Evolutionary conservation across 495 filamentous ascomycete species (phyloP), one percentile per base, ranked within the genome.

Genomic region (Aspergillus sclerotiicarbonarius): DNA sequence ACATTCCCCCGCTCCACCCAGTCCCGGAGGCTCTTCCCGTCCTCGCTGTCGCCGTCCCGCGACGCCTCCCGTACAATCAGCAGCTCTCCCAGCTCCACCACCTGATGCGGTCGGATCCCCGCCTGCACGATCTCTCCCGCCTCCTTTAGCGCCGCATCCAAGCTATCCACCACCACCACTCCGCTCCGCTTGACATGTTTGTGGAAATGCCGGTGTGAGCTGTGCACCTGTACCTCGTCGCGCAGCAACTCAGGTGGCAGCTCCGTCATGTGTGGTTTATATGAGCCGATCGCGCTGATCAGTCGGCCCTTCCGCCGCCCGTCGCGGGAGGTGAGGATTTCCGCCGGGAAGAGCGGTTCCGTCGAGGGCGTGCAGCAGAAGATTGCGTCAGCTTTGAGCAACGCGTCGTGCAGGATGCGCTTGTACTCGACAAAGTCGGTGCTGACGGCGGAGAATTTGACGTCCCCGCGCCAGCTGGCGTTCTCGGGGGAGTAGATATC

Each of bases 81-180:
- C 48, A 96, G 69, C 67, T 96, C 91, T 4, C 92, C 92, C 7
- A 92, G 75, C 79, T 98, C 92, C 7, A 96, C 88, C 18, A 96
- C 76, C 64, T 96, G 86, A 29, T 83, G 78, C 0, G 87, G 80
- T 43, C 75, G 72, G 30, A 98, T 71, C 0, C 82, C 89, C 0
- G 90, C 90, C 63, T 90, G 84, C 29, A 93, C 87, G 53, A 98
- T 75, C 76, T 98, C 94, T 6, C 94, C 94, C 0, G 93, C 89
- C 66, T 97, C 91, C 63, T 86, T 84, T 59, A 97, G 63, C 54
- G 90, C 91, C 5, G 85, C 88, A 16, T 89, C 84, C 0, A 91
- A 72, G 32, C 86, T 90, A 67, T 98, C 93, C 10, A 97, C 93
- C 5, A 96, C 77, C 31, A 94, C 77, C 1, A 88, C 87, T 0